phyloP scores from a whole-genome alignment of 106 monocot species.

The Gastrodia elata region DNA sequence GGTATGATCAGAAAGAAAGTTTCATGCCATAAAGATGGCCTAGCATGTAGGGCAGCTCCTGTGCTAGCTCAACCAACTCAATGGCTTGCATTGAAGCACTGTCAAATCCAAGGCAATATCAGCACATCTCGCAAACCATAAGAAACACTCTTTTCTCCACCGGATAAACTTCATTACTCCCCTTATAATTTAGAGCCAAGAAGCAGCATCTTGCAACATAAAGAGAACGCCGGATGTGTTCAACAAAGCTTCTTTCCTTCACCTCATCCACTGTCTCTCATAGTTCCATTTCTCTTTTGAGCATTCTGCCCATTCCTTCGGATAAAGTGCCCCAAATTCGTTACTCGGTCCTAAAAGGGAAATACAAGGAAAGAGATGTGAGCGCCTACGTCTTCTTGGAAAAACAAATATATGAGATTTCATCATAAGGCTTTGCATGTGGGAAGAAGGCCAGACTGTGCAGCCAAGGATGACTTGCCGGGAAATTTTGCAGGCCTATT shows the following conservation, averaged over 20 bases:
- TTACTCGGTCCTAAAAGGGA: not conserved
- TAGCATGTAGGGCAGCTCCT: constrained; percentile 3
- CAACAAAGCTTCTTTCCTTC: not conserved
- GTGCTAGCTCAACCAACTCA: not conserved
- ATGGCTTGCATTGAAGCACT: not conserved
- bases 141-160: not conserved
- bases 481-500: not conserved
- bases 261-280: not conserved
- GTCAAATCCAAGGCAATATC: not conserved
- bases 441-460: constrained; percentile 26
- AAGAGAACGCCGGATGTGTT: not conserved
- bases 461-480: constrained; percentile 62
- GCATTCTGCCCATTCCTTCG: constrained; percentile 6
- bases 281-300: constrained; percentile 5
- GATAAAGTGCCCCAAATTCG: not conserved
- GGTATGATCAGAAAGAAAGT: not conserved
- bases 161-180: not conserved
- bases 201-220: not conserved
- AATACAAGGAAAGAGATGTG: constrained; percentile 16
- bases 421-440: constrained; percentile 32
- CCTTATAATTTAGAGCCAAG: not conserved
- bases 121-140: not conserved
- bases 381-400: constrained; percentile 17
- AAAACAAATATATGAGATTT: constrained; percentile 4
- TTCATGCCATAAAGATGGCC: constrained; percentile 1